A percentile compares a stretch with the other conserved stretches of the same genome.
Evolutionary conservation across 75 land plant genomes (phyloP).

Genomic region (Cunninghamia lanceolata): DNA sequence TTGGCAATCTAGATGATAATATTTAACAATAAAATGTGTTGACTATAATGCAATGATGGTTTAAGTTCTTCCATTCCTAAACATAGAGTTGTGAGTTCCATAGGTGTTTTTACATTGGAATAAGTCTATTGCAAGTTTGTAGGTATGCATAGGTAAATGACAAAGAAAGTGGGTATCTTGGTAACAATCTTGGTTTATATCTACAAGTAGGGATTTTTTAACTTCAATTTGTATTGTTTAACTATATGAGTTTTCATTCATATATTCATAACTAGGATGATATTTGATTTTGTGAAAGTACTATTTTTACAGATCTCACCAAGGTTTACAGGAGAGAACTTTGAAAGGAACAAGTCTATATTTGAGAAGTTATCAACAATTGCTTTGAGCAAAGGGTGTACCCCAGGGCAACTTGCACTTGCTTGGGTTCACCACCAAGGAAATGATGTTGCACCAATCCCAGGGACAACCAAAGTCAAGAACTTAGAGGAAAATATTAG

Average conservation of each 20-base stretch:
- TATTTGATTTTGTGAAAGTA: not conserved
- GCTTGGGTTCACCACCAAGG: constrained; percentile 83
- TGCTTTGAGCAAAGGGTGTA: constrained; percentile 53
- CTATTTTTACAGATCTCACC: constrained; percentile 19
- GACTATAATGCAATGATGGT: no score
- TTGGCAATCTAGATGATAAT: no score
- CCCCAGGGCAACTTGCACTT: constrained; percentile 59
- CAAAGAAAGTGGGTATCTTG: no score
- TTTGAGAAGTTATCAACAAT: constrained; percentile 23
- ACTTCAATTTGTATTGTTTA: constrained; percentile 16
- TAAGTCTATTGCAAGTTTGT: no score
- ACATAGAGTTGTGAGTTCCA: no score
- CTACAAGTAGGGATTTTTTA: no score
- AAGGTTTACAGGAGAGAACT: constrained; percentile 39
- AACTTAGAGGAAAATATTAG: constrained; percentile 49
- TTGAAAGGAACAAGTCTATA: constrained; percentile 19
- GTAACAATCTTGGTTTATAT: no score
- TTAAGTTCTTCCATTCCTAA: no score
- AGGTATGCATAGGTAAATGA: no score
- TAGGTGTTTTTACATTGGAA: no score
- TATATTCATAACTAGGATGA: not conserved
- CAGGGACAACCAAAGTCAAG: not conserved
- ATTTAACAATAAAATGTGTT: no score
- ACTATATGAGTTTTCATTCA: not conserved
- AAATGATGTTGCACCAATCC: constrained; percentile 10